A percentile compares a stretch with the other conserved stretches of the same genome.
Conservation (phyloP, 495 filamentous ascomycete species). For the Hypoxylon crocopeplum region DNA sequence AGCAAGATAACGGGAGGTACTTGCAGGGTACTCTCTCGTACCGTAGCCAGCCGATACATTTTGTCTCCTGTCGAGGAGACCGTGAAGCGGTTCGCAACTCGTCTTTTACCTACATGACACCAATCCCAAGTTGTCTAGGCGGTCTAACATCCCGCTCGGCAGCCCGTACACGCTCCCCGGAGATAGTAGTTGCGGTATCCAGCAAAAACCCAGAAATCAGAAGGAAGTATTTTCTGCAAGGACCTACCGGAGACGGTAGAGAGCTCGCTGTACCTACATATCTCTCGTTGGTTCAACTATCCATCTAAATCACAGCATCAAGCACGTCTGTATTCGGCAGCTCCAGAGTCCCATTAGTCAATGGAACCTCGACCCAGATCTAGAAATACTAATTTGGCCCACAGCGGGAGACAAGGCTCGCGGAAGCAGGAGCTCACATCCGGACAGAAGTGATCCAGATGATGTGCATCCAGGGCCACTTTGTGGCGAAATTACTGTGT, state of each 20-base stretch:
- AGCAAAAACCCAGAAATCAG: slow-evolving; percentile 8
- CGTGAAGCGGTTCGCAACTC: slow-evolving; percentile 25
- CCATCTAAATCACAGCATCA: slow-evolving; percentile 17
- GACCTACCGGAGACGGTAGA: slow-evolving; percentile 29
- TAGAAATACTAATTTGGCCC: slow-evolving; percentile 40
- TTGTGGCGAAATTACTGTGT: slow-evolving; percentile 41
- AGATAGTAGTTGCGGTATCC: slow-evolving; percentile 30
- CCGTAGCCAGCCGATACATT: slow-evolving; percentile 23
- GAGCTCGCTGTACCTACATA: slow-evolving; percentile 15
- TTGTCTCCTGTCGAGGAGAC: slow-evolving; percentile 12
- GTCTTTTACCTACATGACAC: slow-evolving; percentile 32
- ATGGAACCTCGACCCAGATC: slow-evolving; percentile 42
- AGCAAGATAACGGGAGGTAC: slow-evolving; percentile 34
- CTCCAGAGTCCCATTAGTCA: slow-evolving; percentile 39
- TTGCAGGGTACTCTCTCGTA: slow-evolving; percentile 29
- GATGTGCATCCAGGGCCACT: slow-evolving; percentile 40
- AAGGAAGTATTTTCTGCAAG: slow-evolving; percentile 25
- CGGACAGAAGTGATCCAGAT: slow-evolving; percentile 40
- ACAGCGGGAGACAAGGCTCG: slow-evolving; percentile 42
- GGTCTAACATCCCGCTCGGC: slow-evolving; percentile 12
- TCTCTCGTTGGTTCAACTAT: neutral
- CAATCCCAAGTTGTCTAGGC: slow-evolving; percentile 36
- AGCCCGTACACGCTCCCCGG: slow-evolving; percentile 20
- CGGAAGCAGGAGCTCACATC: slow-evolving; percentile 40
- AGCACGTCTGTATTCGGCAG: slow-evolving; percentile 37